These are phyloP conservation scores for Glarea lozoyensis DNA, from an alignment of 495 filamentous ascomycete species.

Conservation along the genomic window DNA sequence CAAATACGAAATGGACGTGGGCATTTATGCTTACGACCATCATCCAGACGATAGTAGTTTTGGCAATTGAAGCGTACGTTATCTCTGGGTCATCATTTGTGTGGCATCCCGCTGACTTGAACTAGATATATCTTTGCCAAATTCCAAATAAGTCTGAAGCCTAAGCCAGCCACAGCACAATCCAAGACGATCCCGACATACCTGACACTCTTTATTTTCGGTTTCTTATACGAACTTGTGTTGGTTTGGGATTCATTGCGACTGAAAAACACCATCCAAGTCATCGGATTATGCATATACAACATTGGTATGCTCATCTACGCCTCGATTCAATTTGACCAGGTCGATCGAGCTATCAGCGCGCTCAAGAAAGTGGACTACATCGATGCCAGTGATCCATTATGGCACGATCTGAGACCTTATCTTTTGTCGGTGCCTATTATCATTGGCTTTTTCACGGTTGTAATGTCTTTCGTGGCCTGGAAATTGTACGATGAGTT, in stretches of 20 bases:
- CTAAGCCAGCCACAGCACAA: constrained; percentile 24
- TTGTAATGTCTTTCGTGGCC: constrained; percentile 65
- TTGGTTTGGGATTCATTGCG: constrained; percentile 89
- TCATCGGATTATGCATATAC: constrained; percentile 90
- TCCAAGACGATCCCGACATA: constrained; percentile 78
- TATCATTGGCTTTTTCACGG: constrained; percentile 66
- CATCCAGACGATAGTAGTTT: constrained; percentile 66
- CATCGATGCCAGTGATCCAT: constrained; percentile 29
- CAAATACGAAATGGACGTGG: constrained; percentile 73
- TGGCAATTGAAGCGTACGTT: constrained; percentile 83
- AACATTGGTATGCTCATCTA: constrained; percentile 88
- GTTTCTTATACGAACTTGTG: constrained; percentile 82
- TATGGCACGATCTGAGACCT: constrained; percentile 62
- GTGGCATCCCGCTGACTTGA: not conserved
- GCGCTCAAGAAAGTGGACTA: not conserved
- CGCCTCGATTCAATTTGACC: constrained; percentile 81
- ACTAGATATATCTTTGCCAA: constrained; percentile 56
- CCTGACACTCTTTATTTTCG: constrained; percentile 93
- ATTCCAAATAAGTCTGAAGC: constrained; percentile 47
- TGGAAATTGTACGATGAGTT: constrained; percentile 98
- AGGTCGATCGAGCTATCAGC: constrained; percentile 65
- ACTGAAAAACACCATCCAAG: constrained; percentile 95
- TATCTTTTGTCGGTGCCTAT: constrained; percentile 80
- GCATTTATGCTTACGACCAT: constrained; percentile 66
- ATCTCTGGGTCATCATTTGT: not conserved